phyloP scores from a whole-genome alignment of 2,329 filamentous ascomycete genomes.

The Neocucurbitaria cava region DNA sequence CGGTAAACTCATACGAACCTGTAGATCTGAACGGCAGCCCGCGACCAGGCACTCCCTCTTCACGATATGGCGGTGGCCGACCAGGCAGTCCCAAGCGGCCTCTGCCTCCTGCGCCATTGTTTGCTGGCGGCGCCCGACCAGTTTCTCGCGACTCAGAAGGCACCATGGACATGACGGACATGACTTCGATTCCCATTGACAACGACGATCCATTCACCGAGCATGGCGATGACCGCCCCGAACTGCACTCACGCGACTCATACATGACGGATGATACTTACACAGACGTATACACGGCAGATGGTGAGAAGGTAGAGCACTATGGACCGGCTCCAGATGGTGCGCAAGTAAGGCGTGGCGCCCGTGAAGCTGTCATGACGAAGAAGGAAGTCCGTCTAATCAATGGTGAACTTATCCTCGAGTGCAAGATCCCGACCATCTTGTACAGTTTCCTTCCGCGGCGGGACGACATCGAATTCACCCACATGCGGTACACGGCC shows the following conservation, averaged over 20 bases:
- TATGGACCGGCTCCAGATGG: conserved; percentile 89
- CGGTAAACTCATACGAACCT: conserved; percentile 79
- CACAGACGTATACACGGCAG: conserved; percentile 57
- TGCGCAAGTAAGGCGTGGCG: conserved; percentile 85
- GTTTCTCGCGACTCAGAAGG: conserved; percentile 52
- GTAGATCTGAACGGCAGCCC: conserved; percentile 88
- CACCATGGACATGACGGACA: conserved; percentile 69
- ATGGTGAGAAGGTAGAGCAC: conserved; percentile 70
- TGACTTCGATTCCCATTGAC: conserved; percentile 74
- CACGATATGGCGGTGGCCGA: conserved; percentile 77
- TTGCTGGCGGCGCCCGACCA: conserved; percentile 63
- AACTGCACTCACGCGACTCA: conserved; percentile 68
- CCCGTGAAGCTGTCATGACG: conserved; percentile 84
- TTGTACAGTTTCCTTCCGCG: conserved; percentile 95
- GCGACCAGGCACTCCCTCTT: conserved; percentile 87
- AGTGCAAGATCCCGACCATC: conserved; percentile 99
- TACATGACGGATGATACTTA: conserved; percentile 68
- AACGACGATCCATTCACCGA: conserved; percentile 75
- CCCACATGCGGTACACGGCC: conserved; percentile 97
- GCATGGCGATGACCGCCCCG: conserved; percentile 60
- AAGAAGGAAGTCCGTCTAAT: conserved; percentile 95
- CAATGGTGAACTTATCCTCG: conserved; percentile 95
- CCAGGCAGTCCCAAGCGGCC: conserved; percentile 87
- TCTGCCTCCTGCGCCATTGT: conserved; percentile 86
- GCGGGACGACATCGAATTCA: conserved; percentile 93